A percentile compares a stretch with the other conserved stretches of the same genome.
These are phyloP conservation scores for Debaryomyces castellii DNA, from an alignment of 805 yeast genomes.

Conservation along the genomic window DNA sequence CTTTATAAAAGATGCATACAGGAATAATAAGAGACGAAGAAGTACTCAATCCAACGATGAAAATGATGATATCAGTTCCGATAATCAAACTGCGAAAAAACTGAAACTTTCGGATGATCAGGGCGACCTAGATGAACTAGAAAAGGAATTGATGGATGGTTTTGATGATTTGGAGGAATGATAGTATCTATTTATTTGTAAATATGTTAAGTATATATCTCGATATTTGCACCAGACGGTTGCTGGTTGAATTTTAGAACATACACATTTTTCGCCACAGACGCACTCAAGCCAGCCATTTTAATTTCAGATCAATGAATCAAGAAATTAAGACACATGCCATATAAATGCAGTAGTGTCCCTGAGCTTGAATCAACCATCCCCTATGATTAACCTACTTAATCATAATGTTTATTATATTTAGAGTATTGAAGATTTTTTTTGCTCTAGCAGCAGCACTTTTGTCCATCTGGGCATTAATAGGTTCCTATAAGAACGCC, in stretches of 20 bases:
- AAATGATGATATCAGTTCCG: constrained; percentile 3
- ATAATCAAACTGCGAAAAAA: constrained; percentile 2
- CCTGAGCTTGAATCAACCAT: background rate
- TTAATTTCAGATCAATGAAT: background rate
- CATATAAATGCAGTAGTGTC: background rate
- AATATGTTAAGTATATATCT: background rate
- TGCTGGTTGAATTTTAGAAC: background rate
- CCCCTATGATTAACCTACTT: background rate
- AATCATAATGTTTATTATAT: constrained; percentile 26
- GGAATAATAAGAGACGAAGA: constrained; percentile 5
- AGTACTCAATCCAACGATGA: constrained; percentile 15
- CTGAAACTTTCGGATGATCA: constrained; percentile 11
- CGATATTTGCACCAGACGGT: background rate
- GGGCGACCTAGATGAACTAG: constrained; percentile 45
- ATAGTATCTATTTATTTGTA: background rate
- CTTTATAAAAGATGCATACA: constrained; percentile 26
- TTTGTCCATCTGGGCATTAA: constrained; percentile 34
- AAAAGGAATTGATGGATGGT: constrained; percentile 51
- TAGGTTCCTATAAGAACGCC: constrained; percentile 38
- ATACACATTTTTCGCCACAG: background rate
- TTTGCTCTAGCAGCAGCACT: constrained; percentile 31
- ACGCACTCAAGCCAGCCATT: background rate
- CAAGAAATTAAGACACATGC: too few relatives aligned
- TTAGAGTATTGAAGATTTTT: constrained; percentile 31
- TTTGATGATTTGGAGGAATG: constrained; percentile 48